phyloP scores from a whole-genome alignment of 2,329 filamentous ascomycete genomes.

The Xylariaceae sp. region DNA sequence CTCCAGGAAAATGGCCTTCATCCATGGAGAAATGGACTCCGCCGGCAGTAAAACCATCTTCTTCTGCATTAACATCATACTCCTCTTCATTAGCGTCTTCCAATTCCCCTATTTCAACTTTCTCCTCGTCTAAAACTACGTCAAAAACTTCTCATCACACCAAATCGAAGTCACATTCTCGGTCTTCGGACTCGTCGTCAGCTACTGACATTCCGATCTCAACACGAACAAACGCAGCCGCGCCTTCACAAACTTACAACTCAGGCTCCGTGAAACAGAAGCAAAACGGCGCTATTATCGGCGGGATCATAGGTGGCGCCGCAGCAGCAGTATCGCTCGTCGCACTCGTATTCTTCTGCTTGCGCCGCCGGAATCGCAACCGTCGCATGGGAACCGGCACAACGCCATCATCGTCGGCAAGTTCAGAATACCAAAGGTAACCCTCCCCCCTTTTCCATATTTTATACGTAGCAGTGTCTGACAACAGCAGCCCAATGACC shows the following conservation, averaged over 20 bases:
- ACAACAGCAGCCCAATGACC: constrained; percentile 24
- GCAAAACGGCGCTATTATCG: constrained; percentile 47
- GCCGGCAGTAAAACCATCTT: no score
- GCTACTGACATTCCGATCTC: constrained; percentile 7
- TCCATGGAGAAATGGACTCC: no score
- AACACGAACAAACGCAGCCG: constrained; percentile 8
- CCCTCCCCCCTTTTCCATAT: neutral
- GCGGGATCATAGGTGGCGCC: constrained; percentile 49
- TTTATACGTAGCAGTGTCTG: neutral
- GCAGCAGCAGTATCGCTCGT: constrained; percentile 40
- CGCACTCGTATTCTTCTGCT: constrained; percentile 35
- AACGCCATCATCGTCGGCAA: constrained; percentile 28
- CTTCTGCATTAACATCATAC: no score
- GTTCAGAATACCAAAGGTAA: constrained; percentile 40
- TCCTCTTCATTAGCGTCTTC: no score
- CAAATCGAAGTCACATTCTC: constrained; percentile 15
- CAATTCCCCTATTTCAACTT: no score
- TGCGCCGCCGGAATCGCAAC: constrained; percentile 41
- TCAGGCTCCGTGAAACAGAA: constrained; percentile 10
- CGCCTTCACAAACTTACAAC: neutral
- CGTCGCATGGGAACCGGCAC: constrained; percentile 39
- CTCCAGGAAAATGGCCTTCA: no score
- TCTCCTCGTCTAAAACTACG: constrained; percentile 7
- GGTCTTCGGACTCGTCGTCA: constrained; percentile 12
- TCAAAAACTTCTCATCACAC: constrained; percentile 8